These are phyloP conservation scores for Jaminaea rosea DNA, from an alignment of 1,284 basidiomycete genomes.

Conservation along the genomic window DNA sequence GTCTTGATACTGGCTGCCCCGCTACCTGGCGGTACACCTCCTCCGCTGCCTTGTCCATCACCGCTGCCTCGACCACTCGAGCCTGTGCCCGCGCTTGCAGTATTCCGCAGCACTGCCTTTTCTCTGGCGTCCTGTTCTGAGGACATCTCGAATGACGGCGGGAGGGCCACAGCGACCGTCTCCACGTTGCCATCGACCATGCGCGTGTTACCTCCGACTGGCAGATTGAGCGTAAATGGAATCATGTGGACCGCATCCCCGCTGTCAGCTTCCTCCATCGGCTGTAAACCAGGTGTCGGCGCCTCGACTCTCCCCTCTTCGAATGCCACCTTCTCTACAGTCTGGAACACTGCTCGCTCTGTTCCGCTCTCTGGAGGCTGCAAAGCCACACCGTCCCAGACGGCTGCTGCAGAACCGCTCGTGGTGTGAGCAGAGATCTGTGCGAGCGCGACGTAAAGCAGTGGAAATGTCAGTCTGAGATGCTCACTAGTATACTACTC, in stretches of 20 bases:
- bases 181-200: conserved; percentile 34
- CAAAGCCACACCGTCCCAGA: conserved; percentile 33
- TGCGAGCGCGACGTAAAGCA: no score
- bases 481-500: no score
- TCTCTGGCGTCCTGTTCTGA: conserved; percentile 24
- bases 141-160: conserved; percentile 38
- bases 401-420: conserved; percentile 29
- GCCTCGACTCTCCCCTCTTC: conserved; percentile 16
- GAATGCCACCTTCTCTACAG: conserved; percentile 21
- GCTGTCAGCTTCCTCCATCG: neutral
- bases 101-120: conserved; percentile 20
- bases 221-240: conserved; percentile 32
- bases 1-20: conserved; percentile 2
- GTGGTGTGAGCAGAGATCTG: conserved; percentile 35
- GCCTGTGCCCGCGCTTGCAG: conserved; percentile 9
- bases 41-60: no score
- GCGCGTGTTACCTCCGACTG: conserved; percentile 28
- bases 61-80: neutral
- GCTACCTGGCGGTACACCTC: neutral
- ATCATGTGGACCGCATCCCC: conserved; percentile 22
- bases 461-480: no score
- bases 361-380: conserved; percentile 20
- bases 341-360: conserved; percentile 28
- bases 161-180: conserved; percentile 28
- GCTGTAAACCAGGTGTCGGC: neutral